Conservation (phyloP, 2,329 filamentous ascomycete species). For the Xylogone sp. region DNA sequence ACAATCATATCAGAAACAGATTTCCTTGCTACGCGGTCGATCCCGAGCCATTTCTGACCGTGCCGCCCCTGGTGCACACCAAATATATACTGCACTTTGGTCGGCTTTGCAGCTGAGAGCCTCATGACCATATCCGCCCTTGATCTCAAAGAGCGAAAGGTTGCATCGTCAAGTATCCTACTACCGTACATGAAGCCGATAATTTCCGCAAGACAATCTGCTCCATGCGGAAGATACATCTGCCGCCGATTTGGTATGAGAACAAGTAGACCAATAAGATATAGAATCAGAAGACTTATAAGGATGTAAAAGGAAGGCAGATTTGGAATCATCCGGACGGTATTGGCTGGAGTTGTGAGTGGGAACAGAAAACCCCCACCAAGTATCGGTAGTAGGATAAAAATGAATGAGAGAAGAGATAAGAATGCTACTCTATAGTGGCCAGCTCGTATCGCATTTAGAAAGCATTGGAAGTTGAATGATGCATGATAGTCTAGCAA, state of each 20-base stretch:
- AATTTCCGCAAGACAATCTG: conserved; percentile 70
- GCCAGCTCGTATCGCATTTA: conserved; percentile 50
- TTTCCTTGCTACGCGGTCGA: conserved; percentile 23
- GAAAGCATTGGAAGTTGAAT: conserved; percentile 55
- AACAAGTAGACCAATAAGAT: conserved; percentile 58
- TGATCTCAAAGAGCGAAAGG: conserved; percentile 66
- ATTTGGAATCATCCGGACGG: conserved; percentile 67
- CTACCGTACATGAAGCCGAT: conserved; percentile 74
- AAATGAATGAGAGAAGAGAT: conserved; percentile 55
- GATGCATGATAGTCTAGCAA: conserved; percentile 67
- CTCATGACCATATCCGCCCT: conserved; percentile 66
- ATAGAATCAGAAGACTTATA: conserved; percentile 69
- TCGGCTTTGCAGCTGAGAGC: conserved; percentile 38
- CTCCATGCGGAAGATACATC: conserved; percentile 68
- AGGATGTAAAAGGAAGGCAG: conserved; percentile 69
- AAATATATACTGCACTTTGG: conserved; percentile 20
- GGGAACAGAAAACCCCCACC: conserved; percentile 72
- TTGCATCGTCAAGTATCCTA: conserved; percentile 66
- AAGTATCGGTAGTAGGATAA: conserved; percentile 57
- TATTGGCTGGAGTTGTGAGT: conserved; percentile 49
- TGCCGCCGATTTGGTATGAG: conserved; percentile 59
- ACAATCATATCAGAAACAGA: conserved; percentile 1
- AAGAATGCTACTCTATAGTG: conserved; percentile 64
- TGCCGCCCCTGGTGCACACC: conserved; percentile 21
- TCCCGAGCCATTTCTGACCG: conserved; percentile 22